Percentiles rank a stretch among this genome's conserved stretches.
Evolutionary conservation across 352 stramenopile genomes (phyloP).

Genomic region (Globisporangium apiculatum): DNA sequence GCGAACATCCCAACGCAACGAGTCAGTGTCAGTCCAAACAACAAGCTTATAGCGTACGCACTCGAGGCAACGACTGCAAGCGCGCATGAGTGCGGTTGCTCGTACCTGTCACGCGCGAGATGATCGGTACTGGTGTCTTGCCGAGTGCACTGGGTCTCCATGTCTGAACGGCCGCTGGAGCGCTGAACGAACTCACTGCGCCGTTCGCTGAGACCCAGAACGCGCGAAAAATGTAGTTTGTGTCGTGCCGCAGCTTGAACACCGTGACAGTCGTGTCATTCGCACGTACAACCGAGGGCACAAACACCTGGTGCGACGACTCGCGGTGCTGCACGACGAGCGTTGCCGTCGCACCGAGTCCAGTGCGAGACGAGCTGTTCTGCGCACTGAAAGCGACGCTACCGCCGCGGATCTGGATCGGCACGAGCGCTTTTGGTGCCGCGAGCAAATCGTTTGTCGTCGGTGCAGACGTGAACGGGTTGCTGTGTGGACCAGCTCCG

Average conservation of each 20-base stretch:
- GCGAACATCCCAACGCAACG: neutral
- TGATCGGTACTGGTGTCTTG: conserved; percentile 29
- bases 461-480: neutral
- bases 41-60: no score
- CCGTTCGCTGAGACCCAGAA: conserved; percentile 15
- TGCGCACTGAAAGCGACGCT: conserved; percentile 17
- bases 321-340: conserved; percentile 31
- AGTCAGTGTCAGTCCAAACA: neutral
- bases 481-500: conserved; percentile 22
- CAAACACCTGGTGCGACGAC: conserved; percentile 15
- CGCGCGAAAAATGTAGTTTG: conserved; percentile 37
- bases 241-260: conserved; percentile 13
- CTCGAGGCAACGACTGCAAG: neutral
- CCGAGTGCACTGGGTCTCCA: conserved; percentile 15
- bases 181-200: conserved; percentile 18
- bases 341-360: neutral
- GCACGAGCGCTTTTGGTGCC: conserved; percentile 4
- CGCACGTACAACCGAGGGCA: conserved; percentile 10
- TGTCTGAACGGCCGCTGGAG: conserved; percentile 23
- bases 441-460: neutral
- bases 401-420: conserved; percentile 17
- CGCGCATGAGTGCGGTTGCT: no score
- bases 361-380: conserved; percentile 5
- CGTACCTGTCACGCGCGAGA: conserved; percentile 34
- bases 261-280: neutral